Base-by-base conservation (phyloP, 305 asterid genomes). In the Nicotiana rustica region DNA sequence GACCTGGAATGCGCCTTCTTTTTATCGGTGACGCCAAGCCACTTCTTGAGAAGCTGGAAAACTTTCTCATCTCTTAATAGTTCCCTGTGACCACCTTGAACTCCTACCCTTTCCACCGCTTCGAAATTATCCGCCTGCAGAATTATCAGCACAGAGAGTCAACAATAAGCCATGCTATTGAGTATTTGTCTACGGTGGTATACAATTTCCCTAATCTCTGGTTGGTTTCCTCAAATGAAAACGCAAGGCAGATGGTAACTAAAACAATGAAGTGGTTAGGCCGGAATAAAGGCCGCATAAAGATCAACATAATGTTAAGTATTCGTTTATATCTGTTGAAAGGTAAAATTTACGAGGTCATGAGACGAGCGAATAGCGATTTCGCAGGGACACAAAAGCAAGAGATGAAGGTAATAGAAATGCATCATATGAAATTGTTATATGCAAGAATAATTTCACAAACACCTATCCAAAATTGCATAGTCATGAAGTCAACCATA, bases 81-180 rank as follows among this genome's bases (percentile, higher is more conserved):
- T 77, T 67, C 91, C 31, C 98, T 88, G 82, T 94, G 98, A 85
- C 85, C 86, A 21, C 85, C 91, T 18, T 75, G 57, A 14, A 94
- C 85, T 77, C 94, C 98, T 64, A 92, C 95, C 86, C 96, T 86
- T 80, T 90, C 95, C 62, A 86, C 95, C 1, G 98, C 97, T 10
- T 88, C 88, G 55, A 91, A 90, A 44, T 82, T 76, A 86, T 94
- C 97, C 0, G 93, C 97, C 97, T 94, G 91, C 84, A 81, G 38
- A 1, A 67, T 79, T 38, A 36, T 5, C 64, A 35, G 55, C 65
- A 36, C 10, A 1, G 44, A 14, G 15, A 17, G 80, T 76, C n/a
- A 76, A 35, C 10, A 55, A 2, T 76, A 1, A 31, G 2, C 65
- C 65, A 75, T 14, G 80, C 2, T 14, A 49, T 0, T 6, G 78